A percentile compares a stretch with the other conserved stretches of the same genome.
phyloP scores from a whole-genome alignment of 768 basidiomycete genomes.

The Chalciporus pseudorubinellus region DNA sequence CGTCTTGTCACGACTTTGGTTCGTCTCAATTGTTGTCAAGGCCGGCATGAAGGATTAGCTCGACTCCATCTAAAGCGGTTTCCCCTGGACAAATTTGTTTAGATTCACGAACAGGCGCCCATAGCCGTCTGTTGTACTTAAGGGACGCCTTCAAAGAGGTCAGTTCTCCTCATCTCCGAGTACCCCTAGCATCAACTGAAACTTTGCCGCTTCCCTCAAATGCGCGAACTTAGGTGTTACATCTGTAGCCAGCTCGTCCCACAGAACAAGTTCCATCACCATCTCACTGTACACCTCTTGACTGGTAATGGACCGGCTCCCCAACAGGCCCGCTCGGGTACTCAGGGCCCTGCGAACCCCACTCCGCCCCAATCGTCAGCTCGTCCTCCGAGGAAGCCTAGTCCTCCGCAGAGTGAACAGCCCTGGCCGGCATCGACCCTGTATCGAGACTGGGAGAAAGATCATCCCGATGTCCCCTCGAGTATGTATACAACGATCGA shows the following conservation, averaged over 20 bases:
- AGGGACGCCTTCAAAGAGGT: background rate
- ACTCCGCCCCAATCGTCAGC: background rate
- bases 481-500: conserved; percentile 21
- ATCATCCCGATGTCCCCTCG: background rate
- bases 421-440: background rate
- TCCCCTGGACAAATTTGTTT: background rate
- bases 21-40: too few relatives aligned
- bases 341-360: background rate
- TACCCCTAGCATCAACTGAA: background rate
- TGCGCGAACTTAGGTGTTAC: conserved; percentile 14
- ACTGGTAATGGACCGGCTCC: background rate
- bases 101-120: background rate
- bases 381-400: background rate
- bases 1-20: too few relatives aligned
- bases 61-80: background rate
- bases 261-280: conserved; percentile 11
- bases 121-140: background rate
- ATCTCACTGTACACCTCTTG: conserved; percentile 8
- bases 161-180: background rate
- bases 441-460: conserved; percentile 15
- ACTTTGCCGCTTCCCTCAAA: too few relatives aligned
- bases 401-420: too few relatives aligned
- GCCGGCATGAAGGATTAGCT: background rate
- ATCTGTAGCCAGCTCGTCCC: conserved; percentile 13
- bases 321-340: background rate